Evolutionary conservation across 345 rosid genomes (phyloP).

Genomic region (Eucalyptus guilfoylei): DNA sequence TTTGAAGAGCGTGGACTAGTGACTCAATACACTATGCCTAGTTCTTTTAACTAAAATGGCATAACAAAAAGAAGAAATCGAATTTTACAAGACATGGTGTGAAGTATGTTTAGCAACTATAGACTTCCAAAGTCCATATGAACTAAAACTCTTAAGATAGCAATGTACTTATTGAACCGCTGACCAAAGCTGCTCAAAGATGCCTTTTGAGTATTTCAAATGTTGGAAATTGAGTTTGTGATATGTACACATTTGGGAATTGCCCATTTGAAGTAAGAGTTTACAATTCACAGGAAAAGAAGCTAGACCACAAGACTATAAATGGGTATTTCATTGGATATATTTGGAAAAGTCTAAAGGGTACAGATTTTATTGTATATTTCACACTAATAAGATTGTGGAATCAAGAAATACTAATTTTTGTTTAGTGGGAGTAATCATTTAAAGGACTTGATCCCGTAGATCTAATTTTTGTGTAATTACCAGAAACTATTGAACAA

Average conservation of each 20-base stretch:
- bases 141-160: neutral
- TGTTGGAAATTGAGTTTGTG: neutral
- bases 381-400: too few relatives aligned
- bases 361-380: too few relatives aligned
- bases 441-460: too few relatives aligned
- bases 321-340: neutral
- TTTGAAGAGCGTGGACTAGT: neutral
- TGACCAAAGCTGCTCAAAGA: neutral
- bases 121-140: neutral
- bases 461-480: too few relatives aligned
- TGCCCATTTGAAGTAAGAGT: neutral
- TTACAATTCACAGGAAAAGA: accelerated
- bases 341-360: too few relatives aligned
- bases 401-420: too few relatives aligned
- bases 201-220: neutral
- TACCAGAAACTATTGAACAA: too few relatives aligned
- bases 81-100: neutral
- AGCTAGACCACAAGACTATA: neutral
- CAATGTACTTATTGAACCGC: neutral
- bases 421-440: too few relatives aligned
- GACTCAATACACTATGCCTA: neutral
- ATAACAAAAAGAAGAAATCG: accelerated
- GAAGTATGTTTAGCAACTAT: too few relatives aligned
- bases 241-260: neutral
- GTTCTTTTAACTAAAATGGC: neutral